A percentile compares a stretch with the other conserved stretches of the same genome.
phyloP scores from a whole-genome alignment of 805 yeast species.

The Saccharomycopsis sp. region DNA sequence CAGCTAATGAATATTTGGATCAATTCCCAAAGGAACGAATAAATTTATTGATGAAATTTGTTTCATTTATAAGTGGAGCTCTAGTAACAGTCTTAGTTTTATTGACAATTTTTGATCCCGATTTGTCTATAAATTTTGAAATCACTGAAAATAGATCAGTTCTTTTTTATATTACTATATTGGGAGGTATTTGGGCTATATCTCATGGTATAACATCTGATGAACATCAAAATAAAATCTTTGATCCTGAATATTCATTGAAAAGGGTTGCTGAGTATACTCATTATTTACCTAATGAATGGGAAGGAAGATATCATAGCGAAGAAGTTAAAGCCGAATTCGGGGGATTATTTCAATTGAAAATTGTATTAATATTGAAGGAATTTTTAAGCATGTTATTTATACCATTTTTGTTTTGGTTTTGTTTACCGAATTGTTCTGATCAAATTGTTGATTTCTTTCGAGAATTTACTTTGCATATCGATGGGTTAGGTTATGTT shows the following conservation, averaged over 20 bases:
- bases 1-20: slow-evolving; percentile 77
- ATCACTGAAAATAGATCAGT: slow-evolving; percentile 74
- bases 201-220: slow-evolving; percentile 49
- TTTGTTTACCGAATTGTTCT: slow-evolving; percentile 64
- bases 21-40: slow-evolving; percentile 84
- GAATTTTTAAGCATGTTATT: slow-evolving; percentile 77
- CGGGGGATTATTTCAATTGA: slow-evolving; percentile 67
- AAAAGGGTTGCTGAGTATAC: slow-evolving; percentile 77
- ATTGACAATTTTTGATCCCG: slow-evolving; percentile 77
- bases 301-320: slow-evolving; percentile 84
- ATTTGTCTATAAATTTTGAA: slow-evolving; percentile 83
- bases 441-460: slow-evolving; percentile 84
- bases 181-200: slow-evolving; percentile 85
- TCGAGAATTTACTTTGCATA: slow-evolving; percentile 81
- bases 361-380: slow-evolving; percentile 59
- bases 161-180: slow-evolving; percentile 77
- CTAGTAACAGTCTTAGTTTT: slow-evolving; percentile 82
- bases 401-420: slow-evolving; percentile 88
- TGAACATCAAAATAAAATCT: slow-evolving; percentile 38
- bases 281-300: slow-evolving; percentile 79
- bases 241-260: slow-evolving; percentile 88
- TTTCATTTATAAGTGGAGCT: slow-evolving; percentile 78
- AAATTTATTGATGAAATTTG: slow-evolving; percentile 48
- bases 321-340: slow-evolving; percentile 80
- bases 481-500: slow-evolving; percentile 92